Percentiles rank a stretch among this genome's conserved stretches.
phyloP scores from a whole-genome alignment of 371 early-diverging fungal species.

The Mycotypha africana region DNA sequence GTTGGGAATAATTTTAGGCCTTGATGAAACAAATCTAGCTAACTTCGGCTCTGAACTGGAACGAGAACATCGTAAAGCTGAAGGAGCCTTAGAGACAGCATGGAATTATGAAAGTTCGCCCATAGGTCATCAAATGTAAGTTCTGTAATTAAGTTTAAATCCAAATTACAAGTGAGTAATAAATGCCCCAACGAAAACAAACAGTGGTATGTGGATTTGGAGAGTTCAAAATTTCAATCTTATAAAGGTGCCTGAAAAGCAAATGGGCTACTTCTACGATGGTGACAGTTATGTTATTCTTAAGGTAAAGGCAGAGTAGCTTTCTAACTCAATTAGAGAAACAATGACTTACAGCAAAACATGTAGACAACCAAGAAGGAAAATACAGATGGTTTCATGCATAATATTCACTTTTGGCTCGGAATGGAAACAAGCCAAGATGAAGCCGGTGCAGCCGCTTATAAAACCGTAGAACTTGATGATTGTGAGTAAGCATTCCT shows the following conservation, averaged over 20 bases:
- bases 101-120: slow-evolving; percentile 55
- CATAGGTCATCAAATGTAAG: slow-evolving; percentile 47
- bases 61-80: slow-evolving; percentile 64
- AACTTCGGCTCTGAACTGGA: slow-evolving; percentile 69
- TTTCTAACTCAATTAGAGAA: too few relatives aligned
- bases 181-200: not conserved
- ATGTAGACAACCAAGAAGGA: slow-evolving; percentile 67
- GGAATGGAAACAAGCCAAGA: slow-evolving; percentile 70
- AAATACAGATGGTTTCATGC: slow-evolving; percentile 52
- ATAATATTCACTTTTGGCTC: slow-evolving; percentile 86
- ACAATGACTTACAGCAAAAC: too few relatives aligned
- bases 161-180: too few relatives aligned
- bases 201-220: slow-evolving; percentile 72
- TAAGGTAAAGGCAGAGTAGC: too few relatives aligned
- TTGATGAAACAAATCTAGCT: slow-evolving; percentile 70
- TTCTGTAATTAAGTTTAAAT: not conserved
- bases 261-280: slow-evolving; percentile 69
- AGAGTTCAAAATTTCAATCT: slow-evolving; percentile 78
- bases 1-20: too few relatives aligned
- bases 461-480: slow-evolving; percentile 87
- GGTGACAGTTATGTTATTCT: slow-evolving; percentile 26
- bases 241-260: slow-evolving; percentile 52
- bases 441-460: slow-evolving; percentile 87
- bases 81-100: slow-evolving; percentile 64
- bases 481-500: slow-evolving; percentile 50